phyloP scores from a whole-genome alignment of 352 stramenopile species.

The Pythium dissotocum region DNA sequence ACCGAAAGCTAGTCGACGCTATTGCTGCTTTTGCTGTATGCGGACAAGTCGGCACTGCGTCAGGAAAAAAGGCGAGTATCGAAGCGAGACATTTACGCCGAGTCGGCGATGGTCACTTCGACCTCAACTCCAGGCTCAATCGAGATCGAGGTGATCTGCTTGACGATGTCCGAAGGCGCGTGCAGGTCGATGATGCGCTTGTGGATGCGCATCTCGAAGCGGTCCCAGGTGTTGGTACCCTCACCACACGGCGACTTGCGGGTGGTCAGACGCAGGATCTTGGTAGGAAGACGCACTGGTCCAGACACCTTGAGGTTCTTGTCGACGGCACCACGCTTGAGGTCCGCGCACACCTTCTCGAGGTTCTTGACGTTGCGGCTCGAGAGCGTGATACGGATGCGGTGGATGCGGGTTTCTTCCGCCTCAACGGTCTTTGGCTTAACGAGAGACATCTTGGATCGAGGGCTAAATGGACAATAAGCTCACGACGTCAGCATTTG shows the following conservation, averaged over 20 bases:
- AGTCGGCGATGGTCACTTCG: conserved; percentile 97
- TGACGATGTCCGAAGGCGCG: conserved; percentile 98
- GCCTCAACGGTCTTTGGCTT: conserved; percentile 87
- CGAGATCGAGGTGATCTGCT: conserved; percentile 99
- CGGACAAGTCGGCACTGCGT: background rate
- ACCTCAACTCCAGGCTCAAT: conserved; percentile 99
- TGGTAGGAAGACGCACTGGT: conserved; percentile 98
- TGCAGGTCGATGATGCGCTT: conserved; percentile 99
- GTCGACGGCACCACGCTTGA: conserved; percentile 98
- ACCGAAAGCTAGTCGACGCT: background rate
- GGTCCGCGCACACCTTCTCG: conserved; percentile 98
- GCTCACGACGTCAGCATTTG: background rate
- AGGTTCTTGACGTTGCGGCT: conserved; percentile 99
- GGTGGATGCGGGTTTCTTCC: conserved; percentile 90
- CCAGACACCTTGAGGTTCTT: conserved; percentile 98
- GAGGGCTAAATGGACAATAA: conserved; percentile 52
- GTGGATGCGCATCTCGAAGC: conserved; percentile 99
- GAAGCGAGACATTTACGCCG: conserved; percentile 50
- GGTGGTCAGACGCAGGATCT: conserved; percentile 98
- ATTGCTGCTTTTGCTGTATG: background rate
- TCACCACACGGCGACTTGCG: conserved; percentile 98
- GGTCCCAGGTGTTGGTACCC: conserved; percentile 99
- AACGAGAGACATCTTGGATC: conserved; percentile 89
- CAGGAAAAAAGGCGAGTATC: background rate
- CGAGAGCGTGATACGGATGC: conserved; percentile 99